phyloP scores from a whole-genome alignment of 352 stramenopile species.

The Thalassiosira livingstoniorum region DNA sequence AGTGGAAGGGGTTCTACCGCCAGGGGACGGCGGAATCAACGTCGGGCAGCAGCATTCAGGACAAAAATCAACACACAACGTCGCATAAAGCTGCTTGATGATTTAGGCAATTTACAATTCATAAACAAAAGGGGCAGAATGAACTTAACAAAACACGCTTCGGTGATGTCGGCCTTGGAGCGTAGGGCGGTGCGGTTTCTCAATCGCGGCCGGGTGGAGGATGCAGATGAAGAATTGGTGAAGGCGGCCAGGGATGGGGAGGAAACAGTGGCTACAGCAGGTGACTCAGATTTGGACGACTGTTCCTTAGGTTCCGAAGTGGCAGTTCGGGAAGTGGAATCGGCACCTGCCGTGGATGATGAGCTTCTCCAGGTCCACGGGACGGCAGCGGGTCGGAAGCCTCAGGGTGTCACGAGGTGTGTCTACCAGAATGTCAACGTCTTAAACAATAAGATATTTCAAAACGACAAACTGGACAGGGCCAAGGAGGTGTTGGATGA shows the following conservation, averaged over 20 bases:
- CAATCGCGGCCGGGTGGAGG: too few species aligned
- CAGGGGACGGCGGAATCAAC: background rate
- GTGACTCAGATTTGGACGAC: background rate
- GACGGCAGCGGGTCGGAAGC: background rate
- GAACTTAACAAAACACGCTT: background rate
- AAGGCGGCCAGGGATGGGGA: too few species aligned
- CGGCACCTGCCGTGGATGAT: background rate
- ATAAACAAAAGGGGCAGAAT: background rate
- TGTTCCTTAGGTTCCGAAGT: background rate
- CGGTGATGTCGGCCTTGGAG: background rate
- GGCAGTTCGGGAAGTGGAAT: too few species aligned
- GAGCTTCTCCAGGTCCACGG: background rate
- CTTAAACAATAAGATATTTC: too few species aligned
- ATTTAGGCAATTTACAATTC: background rate
- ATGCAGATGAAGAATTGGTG: too few species aligned
- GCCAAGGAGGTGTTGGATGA: too few species aligned
- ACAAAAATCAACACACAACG: background rate
- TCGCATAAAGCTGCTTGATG: background rate
- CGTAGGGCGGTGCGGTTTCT: background rate
- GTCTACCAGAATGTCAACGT: too few species aligned
- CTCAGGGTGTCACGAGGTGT: too few species aligned
- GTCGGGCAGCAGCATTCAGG: background rate
- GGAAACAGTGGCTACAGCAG: background rate
- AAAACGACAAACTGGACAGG: too few species aligned
- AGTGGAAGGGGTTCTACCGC: too few species aligned